These are phyloP conservation scores for Croton setiger DNA, from an alignment of 441 rosid genomes.

Conservation along the genomic window DNA sequence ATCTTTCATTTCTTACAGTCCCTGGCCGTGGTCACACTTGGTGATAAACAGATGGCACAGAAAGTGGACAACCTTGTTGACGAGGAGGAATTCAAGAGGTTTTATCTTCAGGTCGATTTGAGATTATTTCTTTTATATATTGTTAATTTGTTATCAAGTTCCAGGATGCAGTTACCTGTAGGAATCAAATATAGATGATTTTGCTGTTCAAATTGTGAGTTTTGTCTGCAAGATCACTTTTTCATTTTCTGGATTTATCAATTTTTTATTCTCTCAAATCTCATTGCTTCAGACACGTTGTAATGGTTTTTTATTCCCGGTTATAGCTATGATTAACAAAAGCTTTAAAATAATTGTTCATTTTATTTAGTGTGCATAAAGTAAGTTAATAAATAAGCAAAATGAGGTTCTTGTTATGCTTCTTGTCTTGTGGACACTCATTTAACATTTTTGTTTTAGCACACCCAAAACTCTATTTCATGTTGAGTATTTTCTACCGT, in stretches of 20 bases:
- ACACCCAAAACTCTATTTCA: background rate
- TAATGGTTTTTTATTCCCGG: background rate
- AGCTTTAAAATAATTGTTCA: background rate
- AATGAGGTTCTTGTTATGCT: background rate
- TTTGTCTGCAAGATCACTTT: background rate
- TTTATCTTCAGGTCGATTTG: constrained; percentile 91
- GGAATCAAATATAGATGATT: background rate
- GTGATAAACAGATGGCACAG: constrained; percentile 98
- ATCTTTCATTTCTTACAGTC: constrained; percentile 52
- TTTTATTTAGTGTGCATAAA: background rate
- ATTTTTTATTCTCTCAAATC: background rate
- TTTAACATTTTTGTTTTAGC: constrained; percentile 5
- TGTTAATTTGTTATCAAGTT: constrained; percentile 11
- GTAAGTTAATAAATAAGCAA: background rate
- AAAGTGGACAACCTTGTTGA: constrained; percentile 85
- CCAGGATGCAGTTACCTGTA: background rate
- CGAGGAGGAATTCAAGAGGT: constrained; percentile 89
- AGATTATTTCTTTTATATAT: constrained; percentile 14
- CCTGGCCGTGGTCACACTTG: constrained; percentile 95
- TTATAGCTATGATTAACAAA: background rate
- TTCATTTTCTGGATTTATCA: background rate
- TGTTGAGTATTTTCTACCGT: background rate
- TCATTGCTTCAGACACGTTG: background rate
- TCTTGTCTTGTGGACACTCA: background rate
- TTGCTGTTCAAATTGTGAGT: constrained; percentile 3